A percentile compares a stretch with the other conserved stretches of the same genome.
phyloP scores from a whole-genome alignment of 441 rosid genomes.

The Aleurites moluccanus region DNA sequence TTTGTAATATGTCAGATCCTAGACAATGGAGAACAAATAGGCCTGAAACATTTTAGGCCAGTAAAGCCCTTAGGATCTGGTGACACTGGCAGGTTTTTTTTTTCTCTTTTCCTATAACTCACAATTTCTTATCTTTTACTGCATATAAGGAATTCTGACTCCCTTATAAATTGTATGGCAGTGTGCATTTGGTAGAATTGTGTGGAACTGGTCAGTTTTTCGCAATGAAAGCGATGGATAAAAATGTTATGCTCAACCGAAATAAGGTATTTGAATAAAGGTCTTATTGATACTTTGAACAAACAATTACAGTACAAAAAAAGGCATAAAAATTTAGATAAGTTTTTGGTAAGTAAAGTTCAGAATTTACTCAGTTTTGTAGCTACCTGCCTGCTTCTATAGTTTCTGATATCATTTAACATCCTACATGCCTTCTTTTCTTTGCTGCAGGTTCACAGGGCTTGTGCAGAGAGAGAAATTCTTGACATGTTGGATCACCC shows the following conservation, averaged over 20 bases:
- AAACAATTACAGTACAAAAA: background rate
- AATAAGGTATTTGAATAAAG: constrained; percentile 61
- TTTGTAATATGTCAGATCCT: constrained; percentile 41
- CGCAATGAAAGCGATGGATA: constrained; percentile 99
- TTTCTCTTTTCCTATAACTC: background rate
- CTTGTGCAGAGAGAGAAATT: constrained; percentile 94
- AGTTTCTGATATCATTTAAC: background rate
- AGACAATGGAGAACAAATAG: constrained; percentile 72
- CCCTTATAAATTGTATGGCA: constrained; percentile 33
- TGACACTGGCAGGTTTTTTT: constrained; percentile 91
- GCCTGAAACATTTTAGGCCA: constrained; percentile 83
- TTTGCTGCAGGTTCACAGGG: constrained; percentile 82
- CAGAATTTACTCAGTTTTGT: background rate
- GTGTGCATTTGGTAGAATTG: constrained; percentile 94
- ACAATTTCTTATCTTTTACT: background rate
- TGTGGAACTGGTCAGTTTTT: constrained; percentile 64
- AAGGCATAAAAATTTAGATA: background rate
- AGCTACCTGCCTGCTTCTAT: too few relatives aligned
- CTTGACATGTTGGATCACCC: constrained; percentile 96
- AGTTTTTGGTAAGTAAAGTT: background rate
- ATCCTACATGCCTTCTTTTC: background rate
- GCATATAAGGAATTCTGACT: background rate
- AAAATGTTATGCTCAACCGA: constrained; percentile 82
- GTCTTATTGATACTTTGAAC: background rate
- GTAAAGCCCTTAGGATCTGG: constrained; percentile 93